These are phyloP conservation scores for Lophiostoma macrostomum DNA, from an alignment of 495 filamentous ascomycete species.

Conservation along the genomic window DNA sequence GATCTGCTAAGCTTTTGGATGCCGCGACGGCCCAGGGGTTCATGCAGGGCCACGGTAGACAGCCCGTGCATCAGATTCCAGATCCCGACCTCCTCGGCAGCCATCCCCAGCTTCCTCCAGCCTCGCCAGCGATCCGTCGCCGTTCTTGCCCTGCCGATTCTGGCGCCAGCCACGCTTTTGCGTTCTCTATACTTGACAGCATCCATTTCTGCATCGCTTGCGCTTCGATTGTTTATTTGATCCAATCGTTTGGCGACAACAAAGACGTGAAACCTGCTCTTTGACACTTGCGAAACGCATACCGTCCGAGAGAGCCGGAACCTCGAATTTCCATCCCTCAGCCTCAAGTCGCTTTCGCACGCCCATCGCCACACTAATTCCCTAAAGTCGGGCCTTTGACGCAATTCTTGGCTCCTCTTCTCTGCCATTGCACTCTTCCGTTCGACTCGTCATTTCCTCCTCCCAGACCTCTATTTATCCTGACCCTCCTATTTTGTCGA, in stretches of 20 bases:
- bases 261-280: not conserved
- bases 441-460: too few relatives aligned
- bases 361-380: too few relatives aligned
- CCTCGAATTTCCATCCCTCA: not conserved
- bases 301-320: not conserved
- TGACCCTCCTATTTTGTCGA: not conserved
- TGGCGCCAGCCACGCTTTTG: too few relatives aligned
- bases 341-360: too few relatives aligned
- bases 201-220: not conserved
- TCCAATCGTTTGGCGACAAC: not conserved
- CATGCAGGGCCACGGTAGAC: constrained; percentile 8
- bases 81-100: too few relatives aligned
- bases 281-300: constrained; percentile 8
- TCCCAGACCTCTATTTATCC: not conserved
- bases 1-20: constrained; percentile 9
- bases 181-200: too few relatives aligned
- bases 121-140: too few relatives aligned
- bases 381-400: too few relatives aligned
- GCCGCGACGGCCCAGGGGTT: not conserved
- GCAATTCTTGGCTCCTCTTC: too few relatives aligned
- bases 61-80: not conserved
- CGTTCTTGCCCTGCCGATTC: too few relatives aligned
- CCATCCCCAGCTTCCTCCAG: too few relatives aligned
- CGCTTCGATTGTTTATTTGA: not conserved
- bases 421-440: too few relatives aligned